These are phyloP conservation scores for Acrocalymma vagum DNA, from an alignment of 2,329 filamentous ascomycete species.

Conservation along the genomic window DNA sequence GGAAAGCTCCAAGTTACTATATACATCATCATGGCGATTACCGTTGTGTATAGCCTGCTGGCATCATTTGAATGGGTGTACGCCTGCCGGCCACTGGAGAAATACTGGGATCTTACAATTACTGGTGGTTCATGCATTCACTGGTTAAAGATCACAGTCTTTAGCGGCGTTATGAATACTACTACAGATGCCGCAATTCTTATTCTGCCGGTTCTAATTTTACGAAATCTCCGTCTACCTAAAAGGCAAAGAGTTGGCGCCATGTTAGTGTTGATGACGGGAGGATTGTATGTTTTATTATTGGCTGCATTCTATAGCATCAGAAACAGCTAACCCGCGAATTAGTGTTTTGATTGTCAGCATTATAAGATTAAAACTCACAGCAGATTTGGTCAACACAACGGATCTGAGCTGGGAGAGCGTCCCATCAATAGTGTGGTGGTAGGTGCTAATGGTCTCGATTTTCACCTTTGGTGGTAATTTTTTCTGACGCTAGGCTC, in stretches of 20 bases:
- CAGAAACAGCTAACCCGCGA: conserved; percentile 1
- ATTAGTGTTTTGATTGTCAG: conserved; percentile 5
- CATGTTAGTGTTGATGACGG: conserved; percentile 5
- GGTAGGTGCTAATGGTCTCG: conserved; percentile 7
- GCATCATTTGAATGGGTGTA: conserved; percentile 6
- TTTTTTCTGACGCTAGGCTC: too few relatives aligned
- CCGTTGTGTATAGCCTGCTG: too few relatives aligned
- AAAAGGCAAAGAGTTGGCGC: conserved; percentile 6
- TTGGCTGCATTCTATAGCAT: conserved; percentile 2
- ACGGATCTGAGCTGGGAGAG: conserved; percentile 4
- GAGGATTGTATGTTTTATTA: conserved; percentile 8
- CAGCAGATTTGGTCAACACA: conserved; percentile 3
- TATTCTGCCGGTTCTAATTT: conserved; percentile 7
- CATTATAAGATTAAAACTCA: conserved; percentile 5
- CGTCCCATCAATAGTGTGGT: not conserved
- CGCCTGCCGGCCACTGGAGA: conserved; percentile 6
- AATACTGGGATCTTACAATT: conserved; percentile 5
- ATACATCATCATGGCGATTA: conserved; percentile 5
- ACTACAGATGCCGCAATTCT: conserved; percentile 5
- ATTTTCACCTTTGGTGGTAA: too few relatives aligned
- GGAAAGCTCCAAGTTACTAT: conserved; percentile 1
- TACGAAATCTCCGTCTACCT: conserved; percentile 5
- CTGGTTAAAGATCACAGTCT: conserved; percentile 5
- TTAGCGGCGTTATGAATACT: conserved; percentile 7
- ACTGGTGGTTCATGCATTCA: conserved; percentile 8